These are phyloP conservation scores for Penicillium expansum DNA, from an alignment of 2,329 filamentous ascomycete species.

Conservation along the genomic window DNA sequence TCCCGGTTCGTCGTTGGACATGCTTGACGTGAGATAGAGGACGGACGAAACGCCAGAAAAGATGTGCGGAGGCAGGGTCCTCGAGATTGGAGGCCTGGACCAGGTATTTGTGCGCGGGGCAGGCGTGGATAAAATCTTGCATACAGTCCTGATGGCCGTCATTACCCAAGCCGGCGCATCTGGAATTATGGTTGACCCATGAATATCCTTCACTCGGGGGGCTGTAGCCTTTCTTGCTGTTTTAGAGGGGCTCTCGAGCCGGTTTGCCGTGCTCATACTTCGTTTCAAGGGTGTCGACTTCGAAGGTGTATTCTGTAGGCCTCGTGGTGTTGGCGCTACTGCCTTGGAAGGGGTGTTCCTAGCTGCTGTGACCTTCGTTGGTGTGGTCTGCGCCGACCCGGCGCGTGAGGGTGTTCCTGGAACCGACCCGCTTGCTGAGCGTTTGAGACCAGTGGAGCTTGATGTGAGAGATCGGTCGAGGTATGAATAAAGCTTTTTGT, in stretches of 20 bases:
- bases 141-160: constrained; percentile 64
- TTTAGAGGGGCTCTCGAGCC: constrained; percentile 20
- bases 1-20: constrained; percentile 49
- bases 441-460: constrained; percentile 36
- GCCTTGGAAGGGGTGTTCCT: constrained; percentile 30
- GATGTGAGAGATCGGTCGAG: constrained; percentile 66
- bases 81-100: constrained; percentile 39
- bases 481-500: constrained; percentile 79
- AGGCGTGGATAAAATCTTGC: constrained; percentile 59
- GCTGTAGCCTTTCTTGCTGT: constrained; percentile 20
- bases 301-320: constrained; percentile 42
- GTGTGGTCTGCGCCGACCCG: constrained; percentile 39
- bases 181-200: constrained; percentile 30
- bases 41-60: constrained; percentile 67
- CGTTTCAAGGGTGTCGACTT: constrained; percentile 45
- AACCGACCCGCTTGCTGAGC: constrained; percentile 34
- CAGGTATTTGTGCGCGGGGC: constrained; percentile 36
- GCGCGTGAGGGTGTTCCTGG: constrained; percentile 31
- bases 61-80: constrained; percentile 65
- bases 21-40: constrained; percentile 46
- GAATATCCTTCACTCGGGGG: constrained; percentile 19
- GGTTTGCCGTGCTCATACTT: constrained; percentile 32
- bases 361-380: constrained; percentile 28
- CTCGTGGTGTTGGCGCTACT: constrained; percentile 27
- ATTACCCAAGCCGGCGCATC: constrained; percentile 65